A percentile compares a stretch with the other conserved stretches of the same genome.
These are phyloP conservation scores for Vitis rupestris DNA, from an alignment of 164 flowering plant species.

Conservation along the genomic window DNA sequence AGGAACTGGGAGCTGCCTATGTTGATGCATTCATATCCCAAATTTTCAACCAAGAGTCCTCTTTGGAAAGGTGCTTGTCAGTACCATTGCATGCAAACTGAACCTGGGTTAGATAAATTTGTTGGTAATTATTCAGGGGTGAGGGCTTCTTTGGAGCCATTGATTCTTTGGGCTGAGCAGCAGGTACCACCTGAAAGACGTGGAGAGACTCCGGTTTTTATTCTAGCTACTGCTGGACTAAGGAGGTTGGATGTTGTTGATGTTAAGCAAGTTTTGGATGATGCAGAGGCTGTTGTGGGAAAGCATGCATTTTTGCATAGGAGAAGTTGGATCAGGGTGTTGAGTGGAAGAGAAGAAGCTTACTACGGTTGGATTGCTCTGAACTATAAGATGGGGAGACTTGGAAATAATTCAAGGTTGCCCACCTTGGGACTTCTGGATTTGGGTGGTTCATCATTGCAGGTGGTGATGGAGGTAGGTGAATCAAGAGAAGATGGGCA, in stretches of 20 bases:
- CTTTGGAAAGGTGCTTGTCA: constrained; percentile 31
- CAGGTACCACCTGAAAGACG: constrained; percentile 45
- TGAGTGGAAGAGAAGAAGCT: constrained; percentile 75
- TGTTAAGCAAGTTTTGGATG: constrained; percentile 43
- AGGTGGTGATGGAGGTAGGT: constrained; percentile 51
- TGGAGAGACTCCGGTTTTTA: constrained; percentile 41
- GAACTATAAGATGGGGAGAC: constrained; percentile 50
- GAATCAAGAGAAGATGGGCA: constrained; percentile 20
- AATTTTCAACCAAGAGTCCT: constrained; percentile 26
- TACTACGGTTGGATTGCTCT: constrained; percentile 76
- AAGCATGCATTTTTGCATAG: constrained; percentile 34
- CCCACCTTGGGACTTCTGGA: constrained; percentile 65
- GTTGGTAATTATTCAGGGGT: constrained; percentile 47
- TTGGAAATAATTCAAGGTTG: constrained; percentile 25
- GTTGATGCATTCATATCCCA: constrained; percentile 51
- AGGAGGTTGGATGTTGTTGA: constrained; percentile 39
- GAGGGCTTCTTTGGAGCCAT: constrained; percentile 52
- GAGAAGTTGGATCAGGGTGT: constrained; percentile 53
- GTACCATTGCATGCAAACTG: constrained; percentile 74
- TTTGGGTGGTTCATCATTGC: constrained; percentile 79
- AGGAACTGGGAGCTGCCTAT: constrained; percentile 29
- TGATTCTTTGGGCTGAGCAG: constrained; percentile 54
- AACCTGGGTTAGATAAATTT: constrained; percentile 68
- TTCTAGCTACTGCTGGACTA: constrained; percentile 65
- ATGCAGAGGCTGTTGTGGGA: constrained; percentile 49